Base-by-base conservation (phyloP, 805 yeast genomes). In the Hanseniaspora clermontiae region DNA sequence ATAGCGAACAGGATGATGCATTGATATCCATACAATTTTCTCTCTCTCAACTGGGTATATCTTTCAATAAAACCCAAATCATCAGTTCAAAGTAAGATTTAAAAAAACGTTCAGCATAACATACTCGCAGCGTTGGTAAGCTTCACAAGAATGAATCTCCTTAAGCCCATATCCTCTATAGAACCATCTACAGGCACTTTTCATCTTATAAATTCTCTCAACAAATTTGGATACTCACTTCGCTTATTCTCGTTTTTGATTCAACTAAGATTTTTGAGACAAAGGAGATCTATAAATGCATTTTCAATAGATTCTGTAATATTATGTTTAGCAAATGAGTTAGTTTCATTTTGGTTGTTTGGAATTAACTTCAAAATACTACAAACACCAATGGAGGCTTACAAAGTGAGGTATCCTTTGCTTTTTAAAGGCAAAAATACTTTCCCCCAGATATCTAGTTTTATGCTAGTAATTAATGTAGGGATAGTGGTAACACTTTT, bases 261-360 rank as follows among this genome's bases (percentile, higher is more conserved):
- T 43, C 70, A 66, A 53, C 59, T 60, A 36, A 60, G 61, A 29
- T 65, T 66, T 48, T 64, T 66, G 49, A 63, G 61, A 46, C 52
- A 60, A 15, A 68, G 66, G 52, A 62, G 61, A 36, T 69, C 75
- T 1, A 60, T 73, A 0, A 66, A 70, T 57, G 76, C 76, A 0
- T 59, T 72, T 1, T 74, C 77, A 0, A 66, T 67, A 53, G 77
- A 73, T 57, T 52, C 63, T 11, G 62, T 63, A 9, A 51, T 61
- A 19, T 58, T 70, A 2, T 61, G 60, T 20, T 27, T 62, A 9
- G 14, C 60, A 2, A 58, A 61, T 20, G 52, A 58, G 31, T 15
- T 57, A 0, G 45, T 64, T 5, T 58, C 61, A 5, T 36, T 67
- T 1, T 66, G 64, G 57, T 58, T 63, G n/a, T 58, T 65, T 4